Evolutionary conservation across 1,139 yeast genomes (phyloP).

Genomic region (Insectozyma bohioensis): DNA sequence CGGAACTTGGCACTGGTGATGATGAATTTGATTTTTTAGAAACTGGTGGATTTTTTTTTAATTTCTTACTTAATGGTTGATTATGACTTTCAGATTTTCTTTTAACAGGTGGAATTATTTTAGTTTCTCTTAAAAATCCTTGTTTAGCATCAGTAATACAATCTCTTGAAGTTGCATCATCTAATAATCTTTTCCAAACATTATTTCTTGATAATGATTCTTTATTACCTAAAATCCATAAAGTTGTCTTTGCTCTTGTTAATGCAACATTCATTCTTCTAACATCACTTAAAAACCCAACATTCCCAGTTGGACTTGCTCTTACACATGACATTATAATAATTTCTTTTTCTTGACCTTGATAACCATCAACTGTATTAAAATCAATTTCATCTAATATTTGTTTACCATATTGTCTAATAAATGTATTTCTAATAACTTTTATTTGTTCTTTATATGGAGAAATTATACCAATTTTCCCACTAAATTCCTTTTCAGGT

Average conservation of each 20-base stretch:
- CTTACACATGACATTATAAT: conserved; percentile 94
- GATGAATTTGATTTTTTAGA: conserved; percentile 4
- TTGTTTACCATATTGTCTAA: conserved; percentile 56
- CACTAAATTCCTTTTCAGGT: conserved; percentile 57
- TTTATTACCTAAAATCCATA: conserved; percentile 89
- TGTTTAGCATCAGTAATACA: conserved; percentile 34
- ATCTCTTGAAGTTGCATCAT: conserved; percentile 57
- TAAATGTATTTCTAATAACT: conserved; percentile 56
- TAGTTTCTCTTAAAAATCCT: conserved; percentile 30
- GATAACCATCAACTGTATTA: conserved; percentile 96
- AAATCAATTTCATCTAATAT: conserved; percentile 75
- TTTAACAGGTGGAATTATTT: background rate
- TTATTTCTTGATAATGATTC: conserved; percentile 59
- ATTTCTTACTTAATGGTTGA: conserved; percentile 1
- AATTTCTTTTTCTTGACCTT: conserved; percentile 96
- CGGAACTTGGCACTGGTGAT: background rate
- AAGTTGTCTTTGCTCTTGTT: conserved; percentile 87
- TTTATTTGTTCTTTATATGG: conserved; percentile 90
- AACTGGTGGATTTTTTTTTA: conserved; percentile 1
- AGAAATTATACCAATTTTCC: conserved; percentile 85
- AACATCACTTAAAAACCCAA: conserved; percentile 86
- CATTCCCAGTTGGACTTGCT: conserved; percentile 65
- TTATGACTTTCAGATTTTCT: conserved; percentile 1
- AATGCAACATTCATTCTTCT: conserved; percentile 96
- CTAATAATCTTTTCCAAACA: conserved; percentile 68